Conservation (phyloP, 225 moss, liverwort and hornwort genomes). For the Bryoerythrophyllum caledonicum region DNA sequence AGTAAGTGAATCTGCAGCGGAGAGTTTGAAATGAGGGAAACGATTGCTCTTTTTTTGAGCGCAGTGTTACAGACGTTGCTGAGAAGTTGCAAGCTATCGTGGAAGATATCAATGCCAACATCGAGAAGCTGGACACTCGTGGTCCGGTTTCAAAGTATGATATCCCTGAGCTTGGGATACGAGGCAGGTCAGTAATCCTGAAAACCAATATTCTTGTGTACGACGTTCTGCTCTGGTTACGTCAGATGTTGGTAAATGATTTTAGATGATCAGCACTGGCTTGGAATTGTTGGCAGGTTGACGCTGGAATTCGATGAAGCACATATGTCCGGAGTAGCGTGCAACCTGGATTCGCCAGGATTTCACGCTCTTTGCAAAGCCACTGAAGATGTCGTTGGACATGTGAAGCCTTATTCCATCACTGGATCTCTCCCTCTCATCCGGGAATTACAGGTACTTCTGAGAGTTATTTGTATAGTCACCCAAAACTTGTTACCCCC, state of each 20-base stretch:
- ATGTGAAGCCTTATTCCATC: slow-evolving; percentile 79
- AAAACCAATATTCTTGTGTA: background rate
- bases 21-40: background rate
- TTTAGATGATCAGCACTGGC: background rate
- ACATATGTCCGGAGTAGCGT: slow-evolving; percentile 69
- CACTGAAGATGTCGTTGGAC: slow-evolving; percentile 65
- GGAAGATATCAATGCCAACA: slow-evolving; percentile 65
- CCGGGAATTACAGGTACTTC: slow-evolving; percentile 61
- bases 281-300: slow-evolving; percentile 36
- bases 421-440: slow-evolving; percentile 80
- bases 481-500: too few relatives aligned
- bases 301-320: slow-evolving; percentile 66
- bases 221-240: background rate
- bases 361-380: slow-evolving; percentile 73
- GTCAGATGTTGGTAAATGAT: background rate
- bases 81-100: slow-evolving; percentile 59
- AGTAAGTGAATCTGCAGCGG: background rate
- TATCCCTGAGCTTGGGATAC: slow-evolving; percentile 51
- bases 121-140: slow-evolving; percentile 53
- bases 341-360: slow-evolving; percentile 69
- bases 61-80: slow-evolving; percentile 66
- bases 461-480: background rate
- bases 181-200: slow-evolving; percentile 51
- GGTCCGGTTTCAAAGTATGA: slow-evolving; percentile 78
- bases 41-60: background rate